A percentile compares a stretch with the other conserved stretches of the same genome.
Conservation (phyloP, 2,329 filamentous ascomycete genomes). For the Penicillium sp. region DNA sequence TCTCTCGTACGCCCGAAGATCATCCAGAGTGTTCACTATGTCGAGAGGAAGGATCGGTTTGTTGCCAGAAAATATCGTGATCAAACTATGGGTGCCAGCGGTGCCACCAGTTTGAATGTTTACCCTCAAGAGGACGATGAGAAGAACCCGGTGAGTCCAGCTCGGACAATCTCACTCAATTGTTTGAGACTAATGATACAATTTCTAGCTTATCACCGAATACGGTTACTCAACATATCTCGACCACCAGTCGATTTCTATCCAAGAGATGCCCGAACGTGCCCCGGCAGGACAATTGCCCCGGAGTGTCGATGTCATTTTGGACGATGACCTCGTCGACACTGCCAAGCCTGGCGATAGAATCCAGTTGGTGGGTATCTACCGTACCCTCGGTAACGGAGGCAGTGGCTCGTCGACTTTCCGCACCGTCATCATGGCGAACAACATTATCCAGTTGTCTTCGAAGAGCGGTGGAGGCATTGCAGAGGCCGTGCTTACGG, state of each 20-base stretch:
- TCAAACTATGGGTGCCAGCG: conserved; percentile 91
- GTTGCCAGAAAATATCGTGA: conserved; percentile 88
- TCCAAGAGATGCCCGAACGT: conserved; percentile 98
- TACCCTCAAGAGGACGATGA: conserved; percentile 93
- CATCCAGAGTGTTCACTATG: conserved; percentile 97
- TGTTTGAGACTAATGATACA: not conserved
- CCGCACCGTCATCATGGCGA: conserved; percentile 88
- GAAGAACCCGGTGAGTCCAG: conserved; percentile 66
- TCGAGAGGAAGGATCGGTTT: conserved; percentile 80
- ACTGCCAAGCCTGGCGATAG: conserved; percentile 92
- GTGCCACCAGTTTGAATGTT: conserved; percentile 81
- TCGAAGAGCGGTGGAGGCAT: conserved; percentile 95
- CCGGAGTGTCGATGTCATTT: conserved; percentile 89
- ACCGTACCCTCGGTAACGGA: conserved; percentile 87
- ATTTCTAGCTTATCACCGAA: conserved; percentile 70
- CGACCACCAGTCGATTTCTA: conserved; percentile 96
- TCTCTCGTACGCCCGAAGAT: conserved; percentile 94
- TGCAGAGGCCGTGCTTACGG: conserved; percentile 86
- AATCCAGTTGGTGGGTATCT: conserved; percentile 95
- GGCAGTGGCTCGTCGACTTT: conserved; percentile 88
- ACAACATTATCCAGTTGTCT: conserved; percentile 90
- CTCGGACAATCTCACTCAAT: not conserved
- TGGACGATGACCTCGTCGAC: conserved; percentile 96
- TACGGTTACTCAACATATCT: conserved; percentile 95
- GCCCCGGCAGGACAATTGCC: conserved; percentile 94